phyloP scores from a whole-genome alignment of 2,329 filamentous ascomycete species.

The Leptographium galeiforme region DNA sequence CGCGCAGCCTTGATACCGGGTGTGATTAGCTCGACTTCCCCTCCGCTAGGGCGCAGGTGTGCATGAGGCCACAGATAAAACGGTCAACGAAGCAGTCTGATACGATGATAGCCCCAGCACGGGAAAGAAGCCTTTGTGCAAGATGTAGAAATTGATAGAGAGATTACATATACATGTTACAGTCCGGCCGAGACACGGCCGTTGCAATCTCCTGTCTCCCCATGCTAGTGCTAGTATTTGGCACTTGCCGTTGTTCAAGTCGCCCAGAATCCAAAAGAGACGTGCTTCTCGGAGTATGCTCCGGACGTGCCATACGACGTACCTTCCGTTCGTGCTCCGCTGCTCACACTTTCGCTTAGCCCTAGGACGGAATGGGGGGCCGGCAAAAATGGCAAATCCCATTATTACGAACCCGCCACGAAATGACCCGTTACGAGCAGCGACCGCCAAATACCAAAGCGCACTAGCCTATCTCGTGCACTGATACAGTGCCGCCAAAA shows the following conservation, averaged over 20 bases:
- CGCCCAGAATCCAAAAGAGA: too few relatives aligned
- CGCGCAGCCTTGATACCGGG: too few relatives aligned
- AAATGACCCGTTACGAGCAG: not conserved
- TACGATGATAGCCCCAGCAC: too few relatives aligned
- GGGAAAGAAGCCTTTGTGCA: too few relatives aligned
- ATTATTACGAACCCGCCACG: not conserved
- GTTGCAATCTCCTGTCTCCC: not conserved
- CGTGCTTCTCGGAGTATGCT: too few relatives aligned
- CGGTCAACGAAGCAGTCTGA: too few relatives aligned
- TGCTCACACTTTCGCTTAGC: not conserved
- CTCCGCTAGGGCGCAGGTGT: too few relatives aligned
- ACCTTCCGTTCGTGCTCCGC: not conserved
- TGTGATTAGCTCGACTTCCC: too few relatives aligned
- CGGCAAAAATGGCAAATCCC: not conserved
- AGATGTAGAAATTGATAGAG: too few relatives aligned
- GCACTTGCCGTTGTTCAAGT: not conserved
- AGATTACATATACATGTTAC: not conserved
- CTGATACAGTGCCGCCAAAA: not conserved
- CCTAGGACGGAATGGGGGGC: not conserved
- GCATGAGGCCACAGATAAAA: too few relatives aligned
- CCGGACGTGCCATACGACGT: not conserved
- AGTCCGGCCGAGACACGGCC: conserved; percentile 1
- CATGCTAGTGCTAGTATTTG: not conserved
- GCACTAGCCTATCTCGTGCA: not conserved
- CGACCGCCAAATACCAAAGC: not conserved